Conservation (phyloP, 2,329 filamentous ascomycete genomes). For the Trichoderma polysporum region DNA sequence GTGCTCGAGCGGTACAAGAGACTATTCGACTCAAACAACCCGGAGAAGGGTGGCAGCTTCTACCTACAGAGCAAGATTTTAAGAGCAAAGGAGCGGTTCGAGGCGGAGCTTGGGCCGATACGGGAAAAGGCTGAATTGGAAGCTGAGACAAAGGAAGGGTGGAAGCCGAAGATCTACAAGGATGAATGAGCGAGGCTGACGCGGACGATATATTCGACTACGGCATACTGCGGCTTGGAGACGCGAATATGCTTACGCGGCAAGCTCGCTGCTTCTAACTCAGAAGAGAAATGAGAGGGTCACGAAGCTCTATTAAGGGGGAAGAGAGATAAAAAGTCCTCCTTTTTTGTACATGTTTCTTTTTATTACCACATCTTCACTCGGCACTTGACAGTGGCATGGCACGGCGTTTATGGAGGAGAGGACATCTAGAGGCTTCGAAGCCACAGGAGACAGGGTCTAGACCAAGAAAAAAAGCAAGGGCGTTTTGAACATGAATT, state of each 20-base stretch:
- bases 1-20: constrained; percentile 89
- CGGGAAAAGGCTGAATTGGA: constrained; percentile 71
- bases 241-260: neutral
- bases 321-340: constrained; percentile 8
- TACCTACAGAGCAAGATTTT: constrained; percentile 98
- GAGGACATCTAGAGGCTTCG: constrained; percentile 30
- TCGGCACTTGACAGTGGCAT: constrained; percentile 55
- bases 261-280: neutral
- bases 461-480: constrained; percentile 22
- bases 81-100: constrained; percentile 86
- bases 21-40: constrained; percentile 91
- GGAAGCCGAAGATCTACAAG: constrained; percentile 94
- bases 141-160: constrained; percentile 78
- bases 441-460: constrained; percentile 32
- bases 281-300: neutral
- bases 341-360: constrained; percentile 30
- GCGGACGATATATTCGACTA: constrained; percentile 3
- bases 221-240: constrained; percentile 7
- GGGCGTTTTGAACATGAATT: constrained; percentile 10
- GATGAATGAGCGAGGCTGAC: constrained; percentile 51
- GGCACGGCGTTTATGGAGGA: constrained; percentile 48
- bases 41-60: constrained; percentile 93
- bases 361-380: constrained; percentile 51
- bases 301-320: neutral
- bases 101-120: constrained; percentile 75